Base-by-base conservation (phyloP, 176 grass and related monocot genomes). In the Aechmea fasciata region DNA sequence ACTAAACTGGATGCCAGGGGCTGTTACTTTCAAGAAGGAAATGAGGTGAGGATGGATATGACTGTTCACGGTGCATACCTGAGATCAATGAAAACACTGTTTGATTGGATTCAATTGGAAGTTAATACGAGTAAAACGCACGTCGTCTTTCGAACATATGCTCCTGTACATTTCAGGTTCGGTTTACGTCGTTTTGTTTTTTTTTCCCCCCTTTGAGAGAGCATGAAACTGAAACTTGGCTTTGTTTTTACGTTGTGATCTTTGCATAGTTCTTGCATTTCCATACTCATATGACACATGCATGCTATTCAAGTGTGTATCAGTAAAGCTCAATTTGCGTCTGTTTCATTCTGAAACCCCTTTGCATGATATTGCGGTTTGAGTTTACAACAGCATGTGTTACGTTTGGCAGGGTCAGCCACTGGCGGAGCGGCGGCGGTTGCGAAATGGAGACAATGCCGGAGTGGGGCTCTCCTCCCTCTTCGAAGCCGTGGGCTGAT, bases 1-100 rank as follows among this genome's bases (percentile, higher is more conserved):
- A 41, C 33, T 41, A 41, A 41, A 41, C 33, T 41, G 33, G 33
- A 41, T 41, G 33, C 33, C 13, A 85, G 83, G 49, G 78, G 83
- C 12, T 85, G 88, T 65, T 84, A 81, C 68, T 91, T 87, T 68
- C 71, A 87, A 66, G 84, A 81, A 78, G 84, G 78, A n/a, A 84
- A 79, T 75, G 83, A 64, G 26, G n/a, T 91, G 64, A 71, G 66
- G 68, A 24, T 84, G 71, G 49, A 87, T 11, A 87, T 91, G 88
- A 73, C 57, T 61, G 74, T 84, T n/a, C 63, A 79, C 49, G 65
- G 23, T 9, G 88, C 78, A 6, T 91, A 87, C 50, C 64, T 69
- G 11, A 81, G 68, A 48, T 74, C 74, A 15, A 55, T 81, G 47
- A 48, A 47, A 0, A 91, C 84, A 9, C 20, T 91, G 29, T 73